These are phyloP conservation scores for Gautieria morchelliformis DNA, from an alignment of 768 basidiomycete genomes.

Conservation along the genomic window DNA sequence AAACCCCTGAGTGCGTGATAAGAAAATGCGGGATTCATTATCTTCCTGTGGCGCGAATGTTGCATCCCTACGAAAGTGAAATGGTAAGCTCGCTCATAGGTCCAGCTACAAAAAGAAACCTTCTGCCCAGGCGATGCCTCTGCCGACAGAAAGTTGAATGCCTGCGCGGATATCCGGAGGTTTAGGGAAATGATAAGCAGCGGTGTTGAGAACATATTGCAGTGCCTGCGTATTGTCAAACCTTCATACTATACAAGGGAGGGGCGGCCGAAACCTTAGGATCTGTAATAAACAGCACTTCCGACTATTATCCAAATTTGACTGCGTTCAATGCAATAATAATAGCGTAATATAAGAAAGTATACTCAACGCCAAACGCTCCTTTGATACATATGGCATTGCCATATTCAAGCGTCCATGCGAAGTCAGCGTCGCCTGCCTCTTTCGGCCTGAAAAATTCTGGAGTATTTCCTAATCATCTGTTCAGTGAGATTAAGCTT, in stretches of 20 bases:
- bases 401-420: slow-evolving; percentile 24
- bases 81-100: not conserved
- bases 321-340: slow-evolving; percentile 8
- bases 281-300: too few relatives aligned
- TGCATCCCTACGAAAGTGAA: too few relatives aligned
- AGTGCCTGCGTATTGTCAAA: too few relatives aligned
- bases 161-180: slow-evolving; percentile 2
- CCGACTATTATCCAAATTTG: too few relatives aligned
- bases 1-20: too few relatives aligned
- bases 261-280: slow-evolving; percentile 24
- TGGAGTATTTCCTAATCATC: slow-evolving; percentile 19
- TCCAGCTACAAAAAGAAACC: slow-evolving; percentile 8
- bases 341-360: not conserved
- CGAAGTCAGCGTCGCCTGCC: too few relatives aligned
- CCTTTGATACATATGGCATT: slow-evolving; percentile 15
- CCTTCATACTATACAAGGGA: slow-evolving; percentile 20
- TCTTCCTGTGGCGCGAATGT: too few relatives aligned
- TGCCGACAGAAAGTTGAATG: slow-evolving; percentile 9
- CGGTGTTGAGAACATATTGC: too few relatives aligned
- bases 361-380: too few relatives aligned
- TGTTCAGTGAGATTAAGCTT: not conserved
- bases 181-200: slow-evolving; percentile 21
- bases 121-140: slow-evolving; percentile 15
- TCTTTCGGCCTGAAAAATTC: slow-evolving; percentile 19
- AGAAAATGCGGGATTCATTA: too few relatives aligned